These are phyloP conservation scores for Acanthamoeba culbertsoni DNA, from an alignment of 208 protist species.

Conservation along the genomic window DNA sequence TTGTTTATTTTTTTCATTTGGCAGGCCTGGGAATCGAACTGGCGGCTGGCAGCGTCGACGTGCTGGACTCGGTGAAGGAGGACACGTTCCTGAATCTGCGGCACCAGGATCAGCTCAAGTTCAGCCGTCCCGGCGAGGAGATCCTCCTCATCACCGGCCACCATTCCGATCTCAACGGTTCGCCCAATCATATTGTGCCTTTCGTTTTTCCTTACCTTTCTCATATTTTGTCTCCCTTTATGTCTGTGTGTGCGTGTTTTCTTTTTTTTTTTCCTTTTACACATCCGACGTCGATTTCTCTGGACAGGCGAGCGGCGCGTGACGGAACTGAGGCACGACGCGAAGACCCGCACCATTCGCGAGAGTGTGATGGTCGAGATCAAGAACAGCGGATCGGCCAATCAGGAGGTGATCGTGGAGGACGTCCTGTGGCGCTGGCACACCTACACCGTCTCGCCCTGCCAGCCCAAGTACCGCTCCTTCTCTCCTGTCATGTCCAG, in stretches of 20 bases:
- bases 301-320: neutral
- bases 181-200: neutral
- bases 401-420: neutral
- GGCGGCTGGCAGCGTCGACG: neutral
- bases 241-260: no score
- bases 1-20: neutral
- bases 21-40: neutral
- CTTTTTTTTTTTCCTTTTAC: neutral
- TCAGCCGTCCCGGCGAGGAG: neutral
- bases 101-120: neutral
- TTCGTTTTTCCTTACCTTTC: neutral
- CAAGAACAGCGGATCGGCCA: neutral
- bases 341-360: neutral
- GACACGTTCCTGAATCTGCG: conserved; percentile 28
- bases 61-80: neutral
- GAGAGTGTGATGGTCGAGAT: neutral
- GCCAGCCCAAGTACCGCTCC: conserved; percentile 15
- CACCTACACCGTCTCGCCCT: neutral
- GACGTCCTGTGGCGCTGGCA: conserved; percentile 6
- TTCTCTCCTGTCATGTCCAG: neutral
- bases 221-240: neutral
- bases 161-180: neutral
- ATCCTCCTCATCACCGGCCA: neutral
- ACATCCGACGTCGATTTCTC: neutral
- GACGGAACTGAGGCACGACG: neutral